phyloP scores from a whole-genome alignment of 2,329 filamentous ascomycete species.

The Alternaria hordeiaustralica region DNA sequence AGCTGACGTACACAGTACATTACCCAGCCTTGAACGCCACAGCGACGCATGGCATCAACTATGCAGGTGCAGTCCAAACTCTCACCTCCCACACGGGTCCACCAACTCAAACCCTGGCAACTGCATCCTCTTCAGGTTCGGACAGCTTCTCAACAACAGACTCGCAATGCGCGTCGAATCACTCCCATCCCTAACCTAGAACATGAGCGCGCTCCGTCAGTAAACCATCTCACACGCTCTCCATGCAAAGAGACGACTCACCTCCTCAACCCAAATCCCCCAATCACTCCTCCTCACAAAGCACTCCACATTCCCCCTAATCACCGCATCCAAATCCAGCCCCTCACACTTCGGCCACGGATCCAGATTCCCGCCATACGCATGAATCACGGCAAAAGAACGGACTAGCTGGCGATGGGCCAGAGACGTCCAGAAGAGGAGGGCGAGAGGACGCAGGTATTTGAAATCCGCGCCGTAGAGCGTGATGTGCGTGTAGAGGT shows the following conservation, averaged over 20 bases:
- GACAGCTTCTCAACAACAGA: conserved; percentile 20
- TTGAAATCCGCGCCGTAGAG: conserved; percentile 13
- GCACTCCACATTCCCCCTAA: conserved; percentile 1
- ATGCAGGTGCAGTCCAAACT: neutral
- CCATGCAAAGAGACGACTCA: neutral
- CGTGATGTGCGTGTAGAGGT: conserved; percentile 18
- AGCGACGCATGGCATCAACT: neutral
- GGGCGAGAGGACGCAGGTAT: conserved; percentile 16
- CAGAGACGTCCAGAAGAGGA: conserved; percentile 17
- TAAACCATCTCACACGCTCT: too few species aligned
- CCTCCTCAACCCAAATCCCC: conserved; percentile 10
- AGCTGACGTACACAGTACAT: neutral
- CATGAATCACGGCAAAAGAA: conserved; percentile 12
- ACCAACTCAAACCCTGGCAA: conserved; percentile 25
- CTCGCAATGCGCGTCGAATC: conserved; percentile 20
- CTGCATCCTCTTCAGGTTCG: conserved; percentile 13
- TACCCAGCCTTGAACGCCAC: neutral
- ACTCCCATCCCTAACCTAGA: conserved; percentile 6
- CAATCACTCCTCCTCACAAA: conserved; percentile 9
- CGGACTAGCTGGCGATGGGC: conserved; percentile 11
- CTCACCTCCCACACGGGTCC: conserved; percentile 12
- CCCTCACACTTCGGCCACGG: conserved; percentile 15
- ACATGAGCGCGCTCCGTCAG: too few species aligned
- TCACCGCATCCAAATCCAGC: conserved; percentile 3
- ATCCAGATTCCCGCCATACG: conserved; percentile 21